Evolutionary conservation across 768 basidiomycete genomes (phyloP), one percentile per base, ranked within the genome.

Genomic region (Boletus vinaceobasis): DNA sequence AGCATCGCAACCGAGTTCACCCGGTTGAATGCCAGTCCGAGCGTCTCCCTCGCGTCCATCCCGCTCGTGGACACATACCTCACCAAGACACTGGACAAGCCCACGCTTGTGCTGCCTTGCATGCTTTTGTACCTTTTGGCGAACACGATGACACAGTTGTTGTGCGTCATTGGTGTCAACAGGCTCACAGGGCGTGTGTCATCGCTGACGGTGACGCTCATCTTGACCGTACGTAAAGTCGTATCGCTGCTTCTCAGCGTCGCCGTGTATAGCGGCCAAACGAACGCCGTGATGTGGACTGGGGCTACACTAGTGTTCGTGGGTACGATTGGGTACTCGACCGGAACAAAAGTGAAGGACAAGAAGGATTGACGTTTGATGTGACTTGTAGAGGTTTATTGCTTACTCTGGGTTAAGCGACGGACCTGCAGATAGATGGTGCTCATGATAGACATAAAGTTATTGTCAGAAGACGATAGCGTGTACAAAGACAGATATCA

Each of bases 81-180:
- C 26, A 6, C 47, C 23, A 27, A 26, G 35, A 13, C 11, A 9
- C 21, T 23, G 19, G 32, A 33, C 17, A n/a, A 11, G 32, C 40
- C 39, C 61, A 26, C 71, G 53, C 17, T 68, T 21, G 33, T 68
- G 33, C 65, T 93, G 55, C 92, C 91, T 14, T 60, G 75, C 17
- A 79, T 85, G 35, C 78, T 84, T 62, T 50, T 85, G 14, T 80
- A 86, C 5, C 79, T 98, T 38, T 63, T 80, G 15, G 69, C 90
- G 33, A 96, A 95, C 72, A 87, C 93, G 9, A 52, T 86, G 37
- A 95, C 93, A 0, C 92, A 94, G 66, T 77, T 93, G 5, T 56
- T 95, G 8, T 98, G 94, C 71, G 85, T 88, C 15, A 76, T 90
- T 0, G 94, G 94, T 32, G 94, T 96, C 42, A 85, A 97, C 68